Base-by-base conservation (phyloP, 2,329 filamentous ascomycete species). In the Colletotrichum sp. region DNA sequence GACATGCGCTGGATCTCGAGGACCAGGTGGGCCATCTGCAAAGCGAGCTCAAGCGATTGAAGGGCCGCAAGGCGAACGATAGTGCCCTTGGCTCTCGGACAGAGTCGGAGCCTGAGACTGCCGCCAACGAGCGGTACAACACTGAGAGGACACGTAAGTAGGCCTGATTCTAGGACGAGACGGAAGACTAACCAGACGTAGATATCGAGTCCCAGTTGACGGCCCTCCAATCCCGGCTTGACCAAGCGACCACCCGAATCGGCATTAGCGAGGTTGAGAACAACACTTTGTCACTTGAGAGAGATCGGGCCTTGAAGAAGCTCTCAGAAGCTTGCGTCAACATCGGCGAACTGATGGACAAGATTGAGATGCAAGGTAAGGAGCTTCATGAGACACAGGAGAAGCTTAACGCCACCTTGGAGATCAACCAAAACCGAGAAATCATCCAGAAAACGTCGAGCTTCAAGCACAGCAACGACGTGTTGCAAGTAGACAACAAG, bases 261-360 rank as follows among this genome's bases (percentile, higher is more conserved):
- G 91, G 89, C 76, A 87, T 91, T n/a, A 88, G 89, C 44, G 91
- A 94, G 67, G 92, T 92, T 68, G 90, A 92, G 77, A 92, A 90
- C 75, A 90, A 93, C 77, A 90, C 92, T 5, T 84, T 94, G 57
- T 88, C 88, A 5, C 88, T 90, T 34, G 93, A 95, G 82, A 90
- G 92, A 34, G 93, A 95, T 78, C 91, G 92, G 63, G 90, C 93
- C 48, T 87, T 93, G 65, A 89, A 88, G 68, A 92, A 93, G 79
- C 87, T 93, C 8, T 90, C 90, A 32, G 88, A 92, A 67, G 92
- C 92, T 6, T 92, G 90, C 55, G 87, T 89, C 63, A 91, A 90
- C 39, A 90, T 91, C 78, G 90, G 88, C 78, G 87, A 88, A 75
- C 84, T 88, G 30, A 88, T 86, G 44, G 82, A 84, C 24, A 87